These are phyloP conservation scores for Prasinococcaceae sp. DNA, from an alignment of 139 green algal species.

Conservation along the genomic window DNA sequence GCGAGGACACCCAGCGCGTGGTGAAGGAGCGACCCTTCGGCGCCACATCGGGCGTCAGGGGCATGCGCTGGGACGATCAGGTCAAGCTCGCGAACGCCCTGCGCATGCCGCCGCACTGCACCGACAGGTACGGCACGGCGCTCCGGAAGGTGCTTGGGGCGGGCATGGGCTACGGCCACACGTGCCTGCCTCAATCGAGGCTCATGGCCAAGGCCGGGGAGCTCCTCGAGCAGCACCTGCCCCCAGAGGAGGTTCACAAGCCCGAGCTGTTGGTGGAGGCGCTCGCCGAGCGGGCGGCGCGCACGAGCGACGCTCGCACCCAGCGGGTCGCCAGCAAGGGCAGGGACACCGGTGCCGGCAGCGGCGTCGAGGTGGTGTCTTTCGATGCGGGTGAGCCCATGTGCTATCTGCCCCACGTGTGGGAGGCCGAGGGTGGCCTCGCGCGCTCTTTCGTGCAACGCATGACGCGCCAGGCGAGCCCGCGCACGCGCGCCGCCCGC, in stretches of 20 bases:
- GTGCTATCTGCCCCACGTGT: no score
- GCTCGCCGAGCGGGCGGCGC: not conserved
- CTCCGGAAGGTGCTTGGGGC: not conserved
- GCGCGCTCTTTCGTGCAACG: no score
- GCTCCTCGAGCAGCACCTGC: not conserved
- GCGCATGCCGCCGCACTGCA: not conserved
- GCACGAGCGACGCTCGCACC: not conserved
- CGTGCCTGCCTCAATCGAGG: not conserved
- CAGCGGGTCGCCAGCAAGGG: not conserved
- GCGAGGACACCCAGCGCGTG: not conserved
- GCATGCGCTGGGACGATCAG: not conserved
- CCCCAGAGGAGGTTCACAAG: not conserved
- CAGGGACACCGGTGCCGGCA: not conserved
- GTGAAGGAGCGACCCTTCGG: slow-evolving; percentile 1
- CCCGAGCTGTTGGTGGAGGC: not conserved
- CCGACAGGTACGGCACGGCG: not conserved
- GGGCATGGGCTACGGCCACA: not conserved
- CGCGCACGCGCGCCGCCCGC: no score
- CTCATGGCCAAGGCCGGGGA: not conserved
- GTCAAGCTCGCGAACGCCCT: slow-evolving; percentile 1
- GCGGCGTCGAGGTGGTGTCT: not conserved
- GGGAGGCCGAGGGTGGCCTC: no score
- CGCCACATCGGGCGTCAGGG: not conserved
- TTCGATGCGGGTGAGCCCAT: no score
- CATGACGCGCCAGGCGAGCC: no score